phyloP scores from a whole-genome alignment of 139 green algal species.

The Volvox reticuliferus region DNA sequence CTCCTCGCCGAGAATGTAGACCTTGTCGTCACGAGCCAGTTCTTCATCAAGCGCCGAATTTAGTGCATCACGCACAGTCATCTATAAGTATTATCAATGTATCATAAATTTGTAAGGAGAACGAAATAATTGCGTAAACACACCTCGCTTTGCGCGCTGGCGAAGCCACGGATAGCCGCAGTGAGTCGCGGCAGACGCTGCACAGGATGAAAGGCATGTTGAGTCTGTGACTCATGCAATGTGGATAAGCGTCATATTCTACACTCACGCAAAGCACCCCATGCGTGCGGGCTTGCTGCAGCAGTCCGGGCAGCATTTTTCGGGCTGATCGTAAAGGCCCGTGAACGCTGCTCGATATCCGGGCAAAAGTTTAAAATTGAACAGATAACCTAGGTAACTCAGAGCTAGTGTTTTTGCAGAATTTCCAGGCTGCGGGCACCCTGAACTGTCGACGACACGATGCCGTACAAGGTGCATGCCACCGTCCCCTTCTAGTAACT shows the following conservation, averaged over 20 bases:
- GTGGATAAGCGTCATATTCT: neutral
- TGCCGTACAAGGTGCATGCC: too few relatives aligned
- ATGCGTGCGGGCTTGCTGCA: neutral
- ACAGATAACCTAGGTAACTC: too few relatives aligned
- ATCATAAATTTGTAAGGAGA: too few relatives aligned
- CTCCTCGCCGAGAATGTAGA: conserved; percentile 99
- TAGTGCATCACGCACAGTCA: conserved; percentile 97
- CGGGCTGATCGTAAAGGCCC: neutral
- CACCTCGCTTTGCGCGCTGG: conserved; percentile 26
- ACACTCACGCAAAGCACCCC: conserved; percentile 11
- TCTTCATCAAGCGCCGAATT: conserved; percentile 99
- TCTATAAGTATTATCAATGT: conserved; percentile 59
- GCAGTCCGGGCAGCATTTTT: conserved; percentile 18
- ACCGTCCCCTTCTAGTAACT: too few relatives aligned
- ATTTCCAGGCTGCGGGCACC: too few relatives aligned
- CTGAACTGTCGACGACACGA: too few relatives aligned
- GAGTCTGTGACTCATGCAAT: neutral
- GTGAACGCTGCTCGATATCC: too few relatives aligned
- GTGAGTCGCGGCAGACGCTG: conserved; percentile 10
- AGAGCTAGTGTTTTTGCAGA: too few relatives aligned
- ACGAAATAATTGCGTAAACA: neutral
- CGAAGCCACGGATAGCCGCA: conserved; percentile 15
- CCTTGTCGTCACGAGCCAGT: conserved; percentile 91
- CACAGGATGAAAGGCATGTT: neutral
- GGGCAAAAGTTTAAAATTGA: too few relatives aligned